These are phyloP conservation scores for Pelargonium nanum DNA, from an alignment of 345 rosid species.

Conservation along the genomic window DNA sequence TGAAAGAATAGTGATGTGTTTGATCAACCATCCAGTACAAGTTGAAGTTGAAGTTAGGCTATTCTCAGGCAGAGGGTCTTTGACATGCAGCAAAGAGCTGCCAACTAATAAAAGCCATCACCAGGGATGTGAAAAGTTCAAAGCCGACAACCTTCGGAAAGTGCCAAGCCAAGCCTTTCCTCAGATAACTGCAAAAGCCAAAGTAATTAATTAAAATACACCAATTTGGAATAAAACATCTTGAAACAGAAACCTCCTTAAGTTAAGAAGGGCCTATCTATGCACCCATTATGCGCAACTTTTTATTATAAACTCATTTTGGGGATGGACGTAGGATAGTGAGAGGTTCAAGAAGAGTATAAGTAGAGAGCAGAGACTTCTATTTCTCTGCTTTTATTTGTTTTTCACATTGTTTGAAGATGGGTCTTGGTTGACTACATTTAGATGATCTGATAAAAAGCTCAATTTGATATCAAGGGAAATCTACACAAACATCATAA, in stretches of 20 bases:
- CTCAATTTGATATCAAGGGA: no score
- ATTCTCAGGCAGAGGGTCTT: constrained; percentile 56
- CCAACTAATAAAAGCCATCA: constrained; percentile 84
- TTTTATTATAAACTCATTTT: no score
- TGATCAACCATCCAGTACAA: neutral
- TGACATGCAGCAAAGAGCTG: constrained; percentile 84
- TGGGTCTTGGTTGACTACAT: no score
- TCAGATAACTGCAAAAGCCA: constrained; percentile 53
- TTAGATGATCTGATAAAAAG: no score
- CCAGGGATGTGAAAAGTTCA: constrained; percentile 64
- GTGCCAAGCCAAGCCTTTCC: constrained; percentile 84
- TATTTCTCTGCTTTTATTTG: no score
- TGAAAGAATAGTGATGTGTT: neutral
- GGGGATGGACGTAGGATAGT: no score
- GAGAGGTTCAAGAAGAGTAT: no score
- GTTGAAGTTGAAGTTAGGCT: neutral
- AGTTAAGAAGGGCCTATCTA: no score
- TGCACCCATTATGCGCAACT: no score
- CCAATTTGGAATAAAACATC: neutral
- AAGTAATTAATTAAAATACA: neutral
- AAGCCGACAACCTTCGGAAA: constrained; percentile 82
- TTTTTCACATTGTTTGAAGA: no score
- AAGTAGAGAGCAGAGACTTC: no score
- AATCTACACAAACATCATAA: neutral
- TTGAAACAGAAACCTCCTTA: neutral